These are phyloP conservation scores for Mycena albidolilacea DNA, from an alignment of 768 basidiomycete species.

Conservation along the genomic window DNA sequence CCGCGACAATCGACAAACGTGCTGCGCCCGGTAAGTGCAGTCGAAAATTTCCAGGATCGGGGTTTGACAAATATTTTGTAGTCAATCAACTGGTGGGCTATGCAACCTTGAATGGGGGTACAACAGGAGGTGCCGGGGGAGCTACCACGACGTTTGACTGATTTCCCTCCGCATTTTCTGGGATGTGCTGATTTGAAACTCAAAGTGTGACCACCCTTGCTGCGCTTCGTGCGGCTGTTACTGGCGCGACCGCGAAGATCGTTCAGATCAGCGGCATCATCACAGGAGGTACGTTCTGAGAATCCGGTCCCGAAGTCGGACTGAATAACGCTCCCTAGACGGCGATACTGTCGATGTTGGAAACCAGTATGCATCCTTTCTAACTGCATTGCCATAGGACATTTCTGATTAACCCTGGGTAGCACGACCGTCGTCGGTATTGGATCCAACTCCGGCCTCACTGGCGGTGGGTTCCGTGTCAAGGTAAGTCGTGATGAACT, in stretches of 20 bases:
- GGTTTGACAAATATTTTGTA: background rate
- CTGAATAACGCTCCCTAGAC: constrained; percentile 16
- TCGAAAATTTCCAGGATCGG: background rate
- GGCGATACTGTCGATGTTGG: constrained; percentile 35
- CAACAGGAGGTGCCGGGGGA: constrained; percentile 34
- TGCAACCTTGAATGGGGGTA: constrained; percentile 39
- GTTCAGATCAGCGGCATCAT: constrained; percentile 36
- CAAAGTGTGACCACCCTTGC: constrained; percentile 35
- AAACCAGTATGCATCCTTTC: constrained; percentile 28
- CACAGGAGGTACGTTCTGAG: constrained; percentile 27
- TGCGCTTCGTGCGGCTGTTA: constrained; percentile 32
- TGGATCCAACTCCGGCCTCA: constrained; percentile 35
- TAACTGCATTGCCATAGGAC: background rate
- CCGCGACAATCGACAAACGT: constrained; percentile 30
- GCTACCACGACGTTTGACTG: constrained; percentile 34
- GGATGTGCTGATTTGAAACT: background rate
- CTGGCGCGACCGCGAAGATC: constrained; percentile 31
- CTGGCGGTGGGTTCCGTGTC: constrained; percentile 39
- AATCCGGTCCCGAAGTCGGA: background rate
- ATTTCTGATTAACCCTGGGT: background rate
- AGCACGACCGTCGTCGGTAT: constrained; percentile 37
- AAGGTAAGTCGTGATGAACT: constrained; percentile 18
- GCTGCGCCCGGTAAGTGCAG: constrained; percentile 29
- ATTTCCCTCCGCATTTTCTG: background rate
- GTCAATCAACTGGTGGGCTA: constrained; percentile 36